A percentile compares a stretch with the other conserved stretches of the same genome.
phyloP scores from a whole-genome alignment of 352 stramenopile genomes.

The Phytopythium sindhum region DNA sequence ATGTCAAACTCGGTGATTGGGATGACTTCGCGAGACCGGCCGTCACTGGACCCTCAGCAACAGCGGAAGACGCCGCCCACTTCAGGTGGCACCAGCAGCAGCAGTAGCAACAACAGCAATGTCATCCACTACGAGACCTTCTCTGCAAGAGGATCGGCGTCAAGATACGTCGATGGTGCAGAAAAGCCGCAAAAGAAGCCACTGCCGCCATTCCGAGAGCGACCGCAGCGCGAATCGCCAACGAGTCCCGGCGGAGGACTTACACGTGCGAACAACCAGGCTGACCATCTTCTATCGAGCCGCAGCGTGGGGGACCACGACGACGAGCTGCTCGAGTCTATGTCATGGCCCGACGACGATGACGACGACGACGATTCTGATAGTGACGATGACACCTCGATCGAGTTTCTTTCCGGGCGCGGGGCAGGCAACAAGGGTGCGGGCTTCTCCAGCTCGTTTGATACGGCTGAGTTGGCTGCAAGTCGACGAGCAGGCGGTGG shows the following conservation, averaged over 20 bases:
- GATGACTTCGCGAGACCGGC: conserved; percentile 8
- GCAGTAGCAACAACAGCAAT: conserved; percentile 8
- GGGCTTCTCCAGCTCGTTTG: conserved; percentile 4
- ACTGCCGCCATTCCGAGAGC: conserved; percentile 4
- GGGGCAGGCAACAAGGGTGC: neutral
- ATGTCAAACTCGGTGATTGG: conserved; percentile 24
- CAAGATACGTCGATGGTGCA: neutral
- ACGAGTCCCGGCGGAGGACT: neutral
- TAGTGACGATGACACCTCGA: conserved; percentile 10
- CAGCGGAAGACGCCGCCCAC: neutral
- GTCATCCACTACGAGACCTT: conserved; percentile 8
- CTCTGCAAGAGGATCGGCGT: neutral
- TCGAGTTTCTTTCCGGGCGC: conserved; percentile 2
- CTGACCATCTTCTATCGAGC: conserved; percentile 10
- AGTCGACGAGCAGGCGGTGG: conserved; percentile 7
- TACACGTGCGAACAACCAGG: conserved; percentile 9
- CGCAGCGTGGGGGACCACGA: conserved; percentile 15
- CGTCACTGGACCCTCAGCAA: conserved; percentile 14
- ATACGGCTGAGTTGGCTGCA: conserved; percentile 3
- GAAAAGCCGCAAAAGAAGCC: conserved; percentile 7
- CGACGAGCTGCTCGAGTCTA: conserved; percentile 17
- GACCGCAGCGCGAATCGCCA: neutral
- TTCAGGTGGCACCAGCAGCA: conserved; percentile 8
- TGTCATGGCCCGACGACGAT: conserved; percentile 26
- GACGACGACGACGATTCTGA: conserved; percentile 14